Evolutionary conservation across 2,329 filamentous ascomycete species (phyloP).

Genomic region (Aspergillus awamori): DNA sequence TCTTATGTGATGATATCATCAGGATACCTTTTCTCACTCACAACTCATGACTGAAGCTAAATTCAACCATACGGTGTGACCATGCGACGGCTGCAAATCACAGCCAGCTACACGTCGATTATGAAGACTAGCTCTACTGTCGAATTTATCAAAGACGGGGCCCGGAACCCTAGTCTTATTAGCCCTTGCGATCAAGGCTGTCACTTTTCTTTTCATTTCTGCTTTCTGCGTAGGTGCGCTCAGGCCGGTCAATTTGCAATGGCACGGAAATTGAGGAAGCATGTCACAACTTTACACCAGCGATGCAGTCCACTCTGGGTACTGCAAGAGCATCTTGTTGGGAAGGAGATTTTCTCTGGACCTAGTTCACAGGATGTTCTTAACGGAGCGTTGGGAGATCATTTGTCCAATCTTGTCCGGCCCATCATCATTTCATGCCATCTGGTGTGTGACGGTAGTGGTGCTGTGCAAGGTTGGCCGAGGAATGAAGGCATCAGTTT

Average conservation of each 20-base stretch:
- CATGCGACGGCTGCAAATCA: background rate
- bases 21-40: conserved; percentile 8
- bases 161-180: background rate
- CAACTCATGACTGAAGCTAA: conserved; percentile 1
- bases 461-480: conserved; percentile 24
- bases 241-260: background rate
- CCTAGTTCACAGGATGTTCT: conserved; percentile 62
- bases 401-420: conserved; percentile 30
- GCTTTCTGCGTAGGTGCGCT: background rate
- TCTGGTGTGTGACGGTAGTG: conserved; percentile 20
- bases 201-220: background rate
- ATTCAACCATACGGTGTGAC: background rate
- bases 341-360: conserved; percentile 17
- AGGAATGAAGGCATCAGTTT: conserved; percentile 44
- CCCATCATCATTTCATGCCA: conserved; percentile 26
- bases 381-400: conserved; percentile 83
- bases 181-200: background rate
- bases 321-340: conserved; percentile 69
- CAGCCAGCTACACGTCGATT: background rate
- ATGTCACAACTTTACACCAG: conserved; percentile 51
- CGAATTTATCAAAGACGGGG: background rate
- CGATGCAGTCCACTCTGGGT: conserved; percentile 72
- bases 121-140: background rate
- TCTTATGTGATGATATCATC: conserved; percentile 4
- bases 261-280: conserved; percentile 8